Base-by-base conservation (phyloP, 2,329 filamentous ascomycete species). In the Ophiostoma piceae region DNA sequence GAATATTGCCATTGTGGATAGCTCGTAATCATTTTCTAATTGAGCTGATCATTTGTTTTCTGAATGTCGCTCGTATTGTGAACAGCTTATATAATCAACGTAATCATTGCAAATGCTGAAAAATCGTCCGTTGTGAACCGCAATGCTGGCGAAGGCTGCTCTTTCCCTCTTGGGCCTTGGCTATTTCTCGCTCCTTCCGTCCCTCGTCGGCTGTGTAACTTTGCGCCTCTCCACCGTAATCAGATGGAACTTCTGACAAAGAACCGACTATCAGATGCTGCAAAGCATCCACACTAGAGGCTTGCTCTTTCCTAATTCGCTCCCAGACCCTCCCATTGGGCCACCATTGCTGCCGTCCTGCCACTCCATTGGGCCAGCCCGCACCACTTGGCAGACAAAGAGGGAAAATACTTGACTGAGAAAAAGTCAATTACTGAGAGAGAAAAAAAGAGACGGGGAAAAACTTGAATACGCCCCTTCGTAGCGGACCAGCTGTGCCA, bases 301-400 rank as follows among this genome's bases (percentile, higher is more conserved):
- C 9, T 65, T 65, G 32, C 62, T n/a, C 32, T 12, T 65, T 65
- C 19, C 32, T 65, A n/a, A 64, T 64, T 37, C 60, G 60, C 60
- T 64, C 29, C 4, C 12, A 29, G 32, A 12, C 60, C 60, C 19
- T 29, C 60, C 26, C 26, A 64, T 39, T 64, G 60, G 60, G 60
- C 19, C 35, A 65, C 7, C 32, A 35, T 35, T 35, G 35, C 35
- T 5, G 5, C 35, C 35, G 35, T 35, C 35, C 35, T 35, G 35
- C 5, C 35, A 35, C 35, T 35, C 26, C 26, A 64, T 39, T 64
- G 60, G 60, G 60, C 19, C 35, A 65, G 19, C 32, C 29, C 62
- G 62, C 62, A 65, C 35, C 35, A 26, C 65, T 66, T 66, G 37
- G 65, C 37, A 65, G 62, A 47, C 47, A 51, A 35, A 35, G 68